phyloP scores from a whole-genome alignment of 345 rosid species.

The Eucalyptus cladocalyx region DNA sequence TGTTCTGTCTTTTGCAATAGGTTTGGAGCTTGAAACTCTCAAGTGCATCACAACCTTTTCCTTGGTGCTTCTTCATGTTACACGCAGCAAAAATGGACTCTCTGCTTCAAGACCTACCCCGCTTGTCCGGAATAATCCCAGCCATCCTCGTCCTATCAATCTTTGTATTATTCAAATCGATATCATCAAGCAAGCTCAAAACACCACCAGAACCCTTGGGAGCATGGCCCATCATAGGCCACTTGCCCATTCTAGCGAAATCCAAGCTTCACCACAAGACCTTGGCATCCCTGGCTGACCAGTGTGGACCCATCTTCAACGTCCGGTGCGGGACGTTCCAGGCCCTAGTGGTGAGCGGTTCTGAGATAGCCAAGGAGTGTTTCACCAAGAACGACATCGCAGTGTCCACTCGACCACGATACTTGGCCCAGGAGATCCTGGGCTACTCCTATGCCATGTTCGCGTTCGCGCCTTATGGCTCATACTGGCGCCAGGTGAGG shows the following conservation, averaged over 20 bases:
- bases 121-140: background rate
- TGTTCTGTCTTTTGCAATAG: background rate
- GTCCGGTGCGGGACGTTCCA: constrained; percentile 12
- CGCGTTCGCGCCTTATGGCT: background rate
- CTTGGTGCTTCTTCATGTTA: background rate
- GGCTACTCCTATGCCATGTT: constrained; percentile 11
- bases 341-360: constrained; percentile 10
- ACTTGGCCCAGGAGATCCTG: background rate
- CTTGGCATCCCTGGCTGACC: constrained; percentile 17
- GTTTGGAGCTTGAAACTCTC: background rate
- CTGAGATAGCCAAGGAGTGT: constrained; percentile 8
- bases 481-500: constrained; percentile 20
- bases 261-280: constrained; percentile 12
- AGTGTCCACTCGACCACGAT: constrained; percentile 13
- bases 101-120: background rate
- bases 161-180: background rate
- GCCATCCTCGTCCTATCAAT: background rate
- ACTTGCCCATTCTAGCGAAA: constrained; percentile 6
- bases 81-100: background rate
- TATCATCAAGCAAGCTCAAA: background rate
- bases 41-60: background rate
- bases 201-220: background rate
- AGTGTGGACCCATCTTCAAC: constrained; percentile 24
- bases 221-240: constrained; percentile 32
- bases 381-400: constrained; percentile 15